A percentile compares a stretch with the other conserved stretches of the same genome.
These are phyloP conservation scores for Chaetomium strumarium DNA, from an alignment of 2,329 filamentous ascomycete genomes.

Conservation along the genomic window DNA sequence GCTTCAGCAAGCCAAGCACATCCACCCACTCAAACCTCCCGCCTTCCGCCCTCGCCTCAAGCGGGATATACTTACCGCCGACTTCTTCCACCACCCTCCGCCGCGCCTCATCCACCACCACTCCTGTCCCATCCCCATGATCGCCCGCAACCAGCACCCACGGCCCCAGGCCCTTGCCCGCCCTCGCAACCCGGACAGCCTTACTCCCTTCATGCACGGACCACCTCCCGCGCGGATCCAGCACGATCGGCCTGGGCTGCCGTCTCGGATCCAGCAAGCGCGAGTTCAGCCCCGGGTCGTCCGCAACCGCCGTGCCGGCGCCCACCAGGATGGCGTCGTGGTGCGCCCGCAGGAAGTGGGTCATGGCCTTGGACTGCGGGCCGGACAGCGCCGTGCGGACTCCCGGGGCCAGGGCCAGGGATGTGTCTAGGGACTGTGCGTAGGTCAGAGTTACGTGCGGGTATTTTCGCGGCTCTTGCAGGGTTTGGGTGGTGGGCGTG, in stretches of 20 bases:
- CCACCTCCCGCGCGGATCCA: constrained; percentile 79
- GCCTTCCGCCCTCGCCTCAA: constrained; percentile 27
- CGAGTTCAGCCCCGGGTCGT: constrained; percentile 82
- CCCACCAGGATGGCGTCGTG: constrained; percentile 85
- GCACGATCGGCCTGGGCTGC: constrained; percentile 75
- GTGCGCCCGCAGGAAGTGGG: constrained; percentile 75
- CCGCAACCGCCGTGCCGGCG: constrained; percentile 74
- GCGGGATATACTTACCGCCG: constrained; percentile 47
- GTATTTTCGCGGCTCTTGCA: background rate
- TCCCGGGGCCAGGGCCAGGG: constrained; percentile 69
- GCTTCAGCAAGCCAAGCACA: constrained; percentile 53
- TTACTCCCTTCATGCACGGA: constrained; percentile 53
- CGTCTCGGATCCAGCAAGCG: constrained; percentile 46
- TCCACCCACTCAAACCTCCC: constrained; percentile 55
- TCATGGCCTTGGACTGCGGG: constrained; percentile 81
- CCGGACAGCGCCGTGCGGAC: constrained; percentile 80
- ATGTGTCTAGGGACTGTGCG: constrained; percentile 81
- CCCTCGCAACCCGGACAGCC: constrained; percentile 58
- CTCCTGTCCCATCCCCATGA: constrained; percentile 20
- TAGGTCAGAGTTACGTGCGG: constrained; percentile 71
- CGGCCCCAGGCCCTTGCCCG: constrained; percentile 64
- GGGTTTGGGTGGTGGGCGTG: background rate
- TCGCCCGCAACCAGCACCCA: constrained; percentile 57
- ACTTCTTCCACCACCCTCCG: constrained; percentile 38
- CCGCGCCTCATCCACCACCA: constrained; percentile 42